Conservation (phyloP, 257 asterid species). For the Jacaranda mimosifolia region DNA sequence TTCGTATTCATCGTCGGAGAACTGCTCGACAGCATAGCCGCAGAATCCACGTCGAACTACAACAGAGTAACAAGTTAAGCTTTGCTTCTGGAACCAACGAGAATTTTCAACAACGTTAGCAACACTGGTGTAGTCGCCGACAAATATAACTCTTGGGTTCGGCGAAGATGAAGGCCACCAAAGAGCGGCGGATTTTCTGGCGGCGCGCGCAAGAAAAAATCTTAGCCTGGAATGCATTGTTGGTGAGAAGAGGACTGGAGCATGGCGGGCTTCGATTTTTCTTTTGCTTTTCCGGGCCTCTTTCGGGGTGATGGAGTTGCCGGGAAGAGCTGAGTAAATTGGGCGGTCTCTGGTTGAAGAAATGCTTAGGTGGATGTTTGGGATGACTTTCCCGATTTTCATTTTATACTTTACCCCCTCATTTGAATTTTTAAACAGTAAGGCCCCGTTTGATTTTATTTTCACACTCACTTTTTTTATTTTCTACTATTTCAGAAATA, state of each 20-base stretch:
- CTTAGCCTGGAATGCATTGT: constrained; percentile 79
- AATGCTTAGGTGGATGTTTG: background rate
- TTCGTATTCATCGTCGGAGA: constrained; percentile 95
- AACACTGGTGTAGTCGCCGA: constrained; percentile 13
- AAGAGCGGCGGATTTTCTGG: constrained; percentile 45
- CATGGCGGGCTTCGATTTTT: constrained; percentile 48
- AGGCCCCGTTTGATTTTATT: too few relatives aligned
- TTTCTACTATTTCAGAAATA: too few relatives aligned
- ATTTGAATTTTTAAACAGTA: too few relatives aligned
- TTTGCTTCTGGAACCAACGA: constrained; percentile 38
- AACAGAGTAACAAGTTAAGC: constrained; percentile 31
- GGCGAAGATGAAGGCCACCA: constrained; percentile 32
- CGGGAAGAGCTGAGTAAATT: too few relatives aligned
- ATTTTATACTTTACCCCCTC: too few relatives aligned
- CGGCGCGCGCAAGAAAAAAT: constrained; percentile 62
- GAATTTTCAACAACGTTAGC: constrained; percentile 15
- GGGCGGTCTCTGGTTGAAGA: background rate
- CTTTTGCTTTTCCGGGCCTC: background rate
- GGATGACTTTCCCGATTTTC: too few relatives aligned
- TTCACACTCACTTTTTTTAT: too few relatives aligned
- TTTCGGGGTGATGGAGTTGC: background rate
- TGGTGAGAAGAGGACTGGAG: constrained; percentile 36
- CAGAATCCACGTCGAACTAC: constrained; percentile 52
- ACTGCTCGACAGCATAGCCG: constrained; percentile 79
- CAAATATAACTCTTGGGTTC: constrained; percentile 21